phyloP scores from a whole-genome alignment of 2,329 filamentous ascomycete species.

The Penicillium sp. region DNA sequence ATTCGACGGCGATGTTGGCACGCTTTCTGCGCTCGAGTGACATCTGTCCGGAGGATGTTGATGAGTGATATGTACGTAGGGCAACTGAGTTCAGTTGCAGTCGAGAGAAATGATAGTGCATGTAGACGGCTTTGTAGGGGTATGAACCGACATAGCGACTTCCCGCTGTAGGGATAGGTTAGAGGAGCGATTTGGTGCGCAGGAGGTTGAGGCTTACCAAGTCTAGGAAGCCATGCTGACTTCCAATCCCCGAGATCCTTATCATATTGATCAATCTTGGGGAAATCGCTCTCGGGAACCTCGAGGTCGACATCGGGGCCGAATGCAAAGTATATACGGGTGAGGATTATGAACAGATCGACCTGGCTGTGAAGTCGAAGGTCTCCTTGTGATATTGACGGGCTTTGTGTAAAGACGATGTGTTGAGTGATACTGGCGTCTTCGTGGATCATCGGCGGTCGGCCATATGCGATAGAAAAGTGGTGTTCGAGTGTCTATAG shows the following conservation, averaged over 20 bases:
- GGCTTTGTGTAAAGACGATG: constrained; percentile 31
- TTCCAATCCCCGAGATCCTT: constrained; percentile 40
- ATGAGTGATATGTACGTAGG: constrained; percentile 45
- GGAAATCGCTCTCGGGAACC: constrained; percentile 40
- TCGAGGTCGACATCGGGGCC: constrained; percentile 44
- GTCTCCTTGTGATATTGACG: constrained; percentile 34
- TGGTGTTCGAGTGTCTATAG: constrained; percentile 43
- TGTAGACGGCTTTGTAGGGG: constrained; percentile 49
- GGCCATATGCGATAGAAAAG: constrained; percentile 45
- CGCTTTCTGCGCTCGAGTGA: constrained; percentile 45
- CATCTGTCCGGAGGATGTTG: constrained; percentile 37
- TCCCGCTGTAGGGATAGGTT: constrained; percentile 33
- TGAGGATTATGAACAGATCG: constrained; percentile 44
- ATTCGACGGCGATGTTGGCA: constrained; percentile 45
- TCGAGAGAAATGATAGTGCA: constrained; percentile 52
- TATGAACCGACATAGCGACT: constrained; percentile 49
- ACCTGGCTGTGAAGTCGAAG: constrained; percentile 43
- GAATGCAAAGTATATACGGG: constrained; percentile 44
- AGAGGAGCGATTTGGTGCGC: not conserved
- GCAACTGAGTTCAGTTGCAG: constrained; percentile 51
- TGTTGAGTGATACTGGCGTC: constrained; percentile 39
- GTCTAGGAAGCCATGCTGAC: constrained; percentile 34
- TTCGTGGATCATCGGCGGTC: constrained; percentile 45
- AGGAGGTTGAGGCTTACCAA: constrained; percentile 25
- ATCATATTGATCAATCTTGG: constrained; percentile 42